phyloP scores from a whole-genome alignment of 139 green algal species.

The Penium margaritaceum region DNA sequence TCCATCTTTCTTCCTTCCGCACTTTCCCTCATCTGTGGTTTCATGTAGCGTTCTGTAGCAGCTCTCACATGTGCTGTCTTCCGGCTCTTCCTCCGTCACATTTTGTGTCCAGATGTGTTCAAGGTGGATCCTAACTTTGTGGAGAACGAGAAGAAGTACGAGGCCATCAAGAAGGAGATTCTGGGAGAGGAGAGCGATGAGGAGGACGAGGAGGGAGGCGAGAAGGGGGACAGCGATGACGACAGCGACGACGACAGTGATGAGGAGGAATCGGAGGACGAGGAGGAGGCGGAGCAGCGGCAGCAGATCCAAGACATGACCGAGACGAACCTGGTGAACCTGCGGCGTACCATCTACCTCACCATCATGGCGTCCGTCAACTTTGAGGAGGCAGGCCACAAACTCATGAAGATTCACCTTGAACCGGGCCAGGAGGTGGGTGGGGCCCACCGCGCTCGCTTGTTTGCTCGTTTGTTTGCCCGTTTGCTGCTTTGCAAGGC shows the following conservation, averaged over 20 bases:
- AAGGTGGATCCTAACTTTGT: constrained; percentile 72
- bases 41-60: no score
- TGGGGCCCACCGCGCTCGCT: no score
- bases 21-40: no score
- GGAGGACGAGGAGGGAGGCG: constrained; percentile 17
- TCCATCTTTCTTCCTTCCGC: no score
- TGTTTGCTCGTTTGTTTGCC: no score
- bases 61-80: no score
- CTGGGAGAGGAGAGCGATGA: constrained; percentile 56
- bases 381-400: constrained; percentile 99
- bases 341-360: constrained; percentile 96
- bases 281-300: constrained; percentile 53
- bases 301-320: constrained; percentile 55
- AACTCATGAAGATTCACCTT: constrained; percentile 92
- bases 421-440: constrained; percentile 55
- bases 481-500: no score
- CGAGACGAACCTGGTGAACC: constrained; percentile 86
- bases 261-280: constrained; percentile 40
- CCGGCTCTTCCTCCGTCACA: no score
- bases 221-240: constrained; percentile 44
- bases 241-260: constrained; percentile 43
- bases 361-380: constrained; percentile 94
- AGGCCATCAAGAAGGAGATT: constrained; percentile 71
- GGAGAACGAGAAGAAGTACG: constrained; percentile 54
- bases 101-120: constrained; percentile 37